These are phyloP conservation scores for Talaromyces ruber DNA, from an alignment of 495 filamentous ascomycete species.

Conservation along the genomic window DNA sequence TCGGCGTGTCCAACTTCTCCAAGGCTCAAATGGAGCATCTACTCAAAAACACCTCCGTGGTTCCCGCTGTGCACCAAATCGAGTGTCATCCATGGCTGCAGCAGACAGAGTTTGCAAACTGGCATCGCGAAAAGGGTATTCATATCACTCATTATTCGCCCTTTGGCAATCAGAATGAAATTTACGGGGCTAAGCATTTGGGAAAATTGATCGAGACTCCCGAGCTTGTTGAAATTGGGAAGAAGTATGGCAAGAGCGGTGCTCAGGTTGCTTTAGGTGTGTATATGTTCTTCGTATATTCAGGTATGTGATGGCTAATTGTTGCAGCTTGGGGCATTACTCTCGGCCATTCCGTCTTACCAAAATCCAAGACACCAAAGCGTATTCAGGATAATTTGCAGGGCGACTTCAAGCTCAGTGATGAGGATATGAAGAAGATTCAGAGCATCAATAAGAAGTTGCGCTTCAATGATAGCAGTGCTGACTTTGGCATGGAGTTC, in stretches of 20 bases:
- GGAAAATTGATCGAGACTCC: conserved; percentile 55
- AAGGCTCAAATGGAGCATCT: conserved; percentile 59
- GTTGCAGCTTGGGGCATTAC: conserved; percentile 53
- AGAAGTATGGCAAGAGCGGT: conserved; percentile 52
- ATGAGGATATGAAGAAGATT: conserved; percentile 46
- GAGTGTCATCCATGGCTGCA: conserved; percentile 56
- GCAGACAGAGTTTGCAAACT: conserved; percentile 50
- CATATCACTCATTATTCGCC: conserved; percentile 59
- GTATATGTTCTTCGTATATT: not conserved
- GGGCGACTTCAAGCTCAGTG: conserved; percentile 48
- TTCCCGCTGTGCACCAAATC: conserved; percentile 60
- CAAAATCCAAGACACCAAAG: conserved; percentile 51
- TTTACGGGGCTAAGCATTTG: conserved; percentile 44
- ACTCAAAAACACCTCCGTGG: conserved; percentile 48
- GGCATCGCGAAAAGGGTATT: conserved; percentile 45
- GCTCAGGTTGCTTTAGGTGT: conserved; percentile 53
- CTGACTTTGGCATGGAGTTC: conserved; percentile 47
- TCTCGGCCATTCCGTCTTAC: conserved; percentile 55
- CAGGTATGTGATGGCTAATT: conserved; percentile 30
- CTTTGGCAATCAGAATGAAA: conserved; percentile 62
- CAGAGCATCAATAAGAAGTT: conserved; percentile 44
- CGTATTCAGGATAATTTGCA: conserved; percentile 50
- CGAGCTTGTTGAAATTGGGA: conserved; percentile 48
- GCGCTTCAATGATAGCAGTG: conserved; percentile 52
- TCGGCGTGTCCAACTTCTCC: conserved; percentile 75